Conservation (phyloP, 805 yeast genomes). For the Starmerella powellii region DNA sequence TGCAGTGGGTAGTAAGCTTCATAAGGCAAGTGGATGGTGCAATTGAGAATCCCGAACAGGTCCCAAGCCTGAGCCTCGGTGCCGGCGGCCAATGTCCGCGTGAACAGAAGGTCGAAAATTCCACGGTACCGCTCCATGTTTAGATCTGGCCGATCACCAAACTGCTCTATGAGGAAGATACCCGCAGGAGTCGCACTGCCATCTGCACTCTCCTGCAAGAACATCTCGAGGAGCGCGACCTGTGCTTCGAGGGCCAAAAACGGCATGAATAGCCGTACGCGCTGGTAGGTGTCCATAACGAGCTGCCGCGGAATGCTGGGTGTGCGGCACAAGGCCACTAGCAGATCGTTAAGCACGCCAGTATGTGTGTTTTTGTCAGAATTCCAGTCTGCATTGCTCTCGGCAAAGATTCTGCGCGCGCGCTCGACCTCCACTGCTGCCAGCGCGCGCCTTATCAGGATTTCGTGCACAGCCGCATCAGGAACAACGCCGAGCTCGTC, state of each 20-base stretch:
- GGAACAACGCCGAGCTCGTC: conserved; percentile 27
- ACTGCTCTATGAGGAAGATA: conserved; percentile 35
- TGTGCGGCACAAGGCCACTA: conserved; percentile 25
- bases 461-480: conserved; percentile 31
- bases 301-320: conserved; percentile 24
- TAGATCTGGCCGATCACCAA: conserved; percentile 28
- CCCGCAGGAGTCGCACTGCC: conserved; percentile 24
- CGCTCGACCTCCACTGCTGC: conserved; percentile 23
- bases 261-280: conserved; percentile 34
- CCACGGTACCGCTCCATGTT: conserved; percentile 28
- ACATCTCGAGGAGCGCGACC: conserved; percentile 30
- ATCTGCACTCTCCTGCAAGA: conserved; percentile 34
- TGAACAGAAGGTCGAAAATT: conserved; percentile 35
- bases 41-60: conserved; percentile 45
- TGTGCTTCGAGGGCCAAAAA: conserved; percentile 33
- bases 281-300: conserved; percentile 32
- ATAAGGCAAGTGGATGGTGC: conserved; percentile 44
- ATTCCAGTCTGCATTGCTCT: conserved; percentile 38
- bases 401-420: conserved; percentile 31
- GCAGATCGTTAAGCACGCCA: conserved; percentile 25
- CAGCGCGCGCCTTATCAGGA: conserved; percentile 31
- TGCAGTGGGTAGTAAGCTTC: conserved; percentile 49
- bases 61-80: conserved; percentile 42
- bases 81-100: conserved; percentile 33
- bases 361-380: conserved; percentile 24